Evolutionary conservation across 345 rosid genomes (phyloP).

Genomic region (Eucalyptus regnans): DNA sequence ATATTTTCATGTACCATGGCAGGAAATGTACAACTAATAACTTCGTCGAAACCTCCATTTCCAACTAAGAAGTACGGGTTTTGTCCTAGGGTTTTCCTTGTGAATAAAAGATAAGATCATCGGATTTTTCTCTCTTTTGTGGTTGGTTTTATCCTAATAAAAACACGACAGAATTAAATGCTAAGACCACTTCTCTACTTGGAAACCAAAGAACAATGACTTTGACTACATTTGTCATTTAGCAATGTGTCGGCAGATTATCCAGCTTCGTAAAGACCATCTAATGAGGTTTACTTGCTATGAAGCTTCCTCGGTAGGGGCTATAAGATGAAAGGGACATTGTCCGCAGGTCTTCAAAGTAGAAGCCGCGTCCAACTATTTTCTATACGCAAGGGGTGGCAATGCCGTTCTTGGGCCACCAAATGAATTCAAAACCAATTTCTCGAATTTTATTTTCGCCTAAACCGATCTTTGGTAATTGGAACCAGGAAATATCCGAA

Average conservation of each 20-base stretch:
- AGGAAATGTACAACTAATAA: neutral
- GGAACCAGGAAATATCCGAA: neutral
- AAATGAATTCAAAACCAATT: too few species aligned
- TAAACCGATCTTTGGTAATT: neutral
- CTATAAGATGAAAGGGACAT: too few species aligned
- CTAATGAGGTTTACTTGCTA: too few species aligned
- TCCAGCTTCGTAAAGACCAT: too few species aligned
- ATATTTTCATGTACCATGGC: neutral
- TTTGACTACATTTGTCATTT: too few species aligned
- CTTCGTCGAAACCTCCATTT: neutral
- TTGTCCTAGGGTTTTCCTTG: neutral
- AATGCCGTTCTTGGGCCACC: neutral
- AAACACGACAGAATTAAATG: neutral
- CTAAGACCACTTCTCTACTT: too few species aligned
- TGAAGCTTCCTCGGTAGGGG: too few species aligned
- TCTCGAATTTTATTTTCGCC: neutral
- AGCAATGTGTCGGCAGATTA: too few species aligned
- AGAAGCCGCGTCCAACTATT: too few species aligned
- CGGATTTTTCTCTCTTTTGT: neutral
- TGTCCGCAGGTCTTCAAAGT: too few species aligned
- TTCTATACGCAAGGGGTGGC: too few species aligned
- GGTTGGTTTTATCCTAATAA: neutral
- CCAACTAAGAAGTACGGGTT: neutral
- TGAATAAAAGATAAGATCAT: neutral
- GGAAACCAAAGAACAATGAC: too few species aligned